Evolutionary conservation across 192 early-diverging fungal species (phyloP), one percentile per base, ranked within the genome.

Genomic region (Allomyces javanicus): DNA sequence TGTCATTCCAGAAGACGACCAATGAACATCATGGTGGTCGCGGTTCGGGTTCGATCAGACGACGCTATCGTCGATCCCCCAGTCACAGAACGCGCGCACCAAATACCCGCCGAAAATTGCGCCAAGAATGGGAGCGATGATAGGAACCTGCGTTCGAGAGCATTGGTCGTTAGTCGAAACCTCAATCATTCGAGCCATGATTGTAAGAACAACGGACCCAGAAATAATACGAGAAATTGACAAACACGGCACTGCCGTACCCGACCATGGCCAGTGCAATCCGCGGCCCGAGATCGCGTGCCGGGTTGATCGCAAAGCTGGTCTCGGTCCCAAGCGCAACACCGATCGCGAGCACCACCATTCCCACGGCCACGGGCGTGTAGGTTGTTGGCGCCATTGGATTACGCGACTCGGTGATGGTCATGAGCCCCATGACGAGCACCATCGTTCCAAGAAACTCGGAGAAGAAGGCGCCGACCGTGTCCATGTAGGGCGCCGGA

Each of bases 391-490:
- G 26, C 65, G 74, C 12, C 65, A 24, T 61, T 70, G 62, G 62
- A 23, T 23, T 25, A 23, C 62, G 22, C 10, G 23, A 68, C 43
- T 73, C 68, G 3, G 79, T 82, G 62, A 82, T 77, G 19, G 77
- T 75, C 65, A 86, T 79, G 63, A 87, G 81, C 44, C 81, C 72
- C 11, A 87, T 72, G 25, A 90, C 64, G 14, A 90, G 72, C 25
- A 87, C 67, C 10, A 81, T 81, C 10, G 88, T 89, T 25, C 82
- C 84, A 69, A 89, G 66, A 64, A 85, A 69, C 74, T 90, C 88
- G 9, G 81, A 78, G 64, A 79, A 72, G 64, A 84, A 78, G 0
- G 83, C 80, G 62, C 78, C 78, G 33, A 71, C 66, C 62, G 76
- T 78, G 63, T 76, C 72, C 61, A 87, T 83, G 19, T 70, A 78